A percentile compares a stretch with the other conserved stretches of the same genome.
phyloP scores from a whole-genome alignment of 805 yeast species.

The Candida mattraensis region DNA sequence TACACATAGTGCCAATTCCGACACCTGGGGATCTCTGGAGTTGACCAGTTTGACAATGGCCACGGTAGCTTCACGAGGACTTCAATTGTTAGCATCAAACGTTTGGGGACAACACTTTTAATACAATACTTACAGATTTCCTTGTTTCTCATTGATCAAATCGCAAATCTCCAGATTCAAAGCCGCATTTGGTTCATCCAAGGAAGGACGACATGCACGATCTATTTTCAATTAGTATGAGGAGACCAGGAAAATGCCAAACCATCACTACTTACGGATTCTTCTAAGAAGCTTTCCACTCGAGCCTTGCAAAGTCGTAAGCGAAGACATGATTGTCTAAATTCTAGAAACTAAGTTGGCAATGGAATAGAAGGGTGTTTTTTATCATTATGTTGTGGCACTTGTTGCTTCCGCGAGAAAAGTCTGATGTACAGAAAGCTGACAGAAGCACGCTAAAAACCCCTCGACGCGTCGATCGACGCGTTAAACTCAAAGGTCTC shows the following conservation, averaged over 20 bases:
- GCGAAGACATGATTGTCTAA: constrained; percentile 33
- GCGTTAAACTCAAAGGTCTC: no score
- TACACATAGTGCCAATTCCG: constrained; percentile 66
- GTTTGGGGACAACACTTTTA: no score
- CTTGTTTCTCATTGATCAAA: constrained; percentile 88
- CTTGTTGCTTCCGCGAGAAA: no score
- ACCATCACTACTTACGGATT: constrained; percentile 37
- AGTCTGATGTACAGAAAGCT: no score
- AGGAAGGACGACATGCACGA: constrained; percentile 84
- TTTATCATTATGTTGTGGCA: no score
- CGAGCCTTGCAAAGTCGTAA: constrained; percentile 34
- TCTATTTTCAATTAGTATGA: constrained; percentile 40
- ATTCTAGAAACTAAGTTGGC: no score
- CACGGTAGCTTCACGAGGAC: constrained; percentile 87
- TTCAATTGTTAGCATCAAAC: constrained; percentile 9
- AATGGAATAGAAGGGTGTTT: no score
- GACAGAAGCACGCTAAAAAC: no score
- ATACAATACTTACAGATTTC: constrained; percentile 44
- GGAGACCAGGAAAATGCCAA: not conserved
- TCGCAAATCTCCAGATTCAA: constrained; percentile 92
- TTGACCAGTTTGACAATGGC: constrained; percentile 81
- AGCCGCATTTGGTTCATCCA: constrained; percentile 84
- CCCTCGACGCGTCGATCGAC: no score
- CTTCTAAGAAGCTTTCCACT: constrained; percentile 39
- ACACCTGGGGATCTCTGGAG: constrained; percentile 79